Evolutionary conservation across 768 basidiomycete genomes (phyloP).

Genomic region (Russula foetens): DNA sequence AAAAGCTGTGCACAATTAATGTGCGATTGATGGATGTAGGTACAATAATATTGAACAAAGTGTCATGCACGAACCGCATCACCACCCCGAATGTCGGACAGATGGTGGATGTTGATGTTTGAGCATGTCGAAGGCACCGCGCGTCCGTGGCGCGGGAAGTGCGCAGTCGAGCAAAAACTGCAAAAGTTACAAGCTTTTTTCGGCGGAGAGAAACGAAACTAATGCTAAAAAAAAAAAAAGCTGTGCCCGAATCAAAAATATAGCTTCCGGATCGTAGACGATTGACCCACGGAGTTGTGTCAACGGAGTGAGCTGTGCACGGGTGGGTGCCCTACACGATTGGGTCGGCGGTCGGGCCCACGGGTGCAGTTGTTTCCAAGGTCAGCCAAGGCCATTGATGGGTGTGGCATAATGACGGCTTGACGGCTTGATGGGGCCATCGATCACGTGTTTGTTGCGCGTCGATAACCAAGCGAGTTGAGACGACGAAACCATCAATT

Average conservation of each 20-base stretch:
- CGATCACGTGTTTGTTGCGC: conserved; percentile 2
- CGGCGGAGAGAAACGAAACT: too few relatives aligned
- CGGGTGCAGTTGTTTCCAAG: too few relatives aligned
- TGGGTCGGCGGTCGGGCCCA: not conserved
- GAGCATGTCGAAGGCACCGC: not conserved
- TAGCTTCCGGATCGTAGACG: not conserved
- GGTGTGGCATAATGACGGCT: too few relatives aligned
- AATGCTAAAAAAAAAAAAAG: not conserved
- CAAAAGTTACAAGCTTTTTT: too few relatives aligned
- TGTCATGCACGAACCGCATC: not conserved
- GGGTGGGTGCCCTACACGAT: not conserved
- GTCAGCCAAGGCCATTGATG: too few relatives aligned
- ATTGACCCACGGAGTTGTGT: not conserved
- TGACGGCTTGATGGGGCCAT: too few relatives aligned
- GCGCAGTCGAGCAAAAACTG: not conserved
- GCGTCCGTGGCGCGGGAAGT: not conserved
- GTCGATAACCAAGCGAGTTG: not conserved
- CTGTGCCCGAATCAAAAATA: not conserved
- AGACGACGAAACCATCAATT: not conserved
- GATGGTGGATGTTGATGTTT: not conserved
- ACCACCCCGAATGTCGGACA: conserved; percentile 11
- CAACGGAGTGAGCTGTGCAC: not conserved
- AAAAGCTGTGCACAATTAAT: not conserved
- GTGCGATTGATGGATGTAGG: not conserved
- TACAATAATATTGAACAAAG: not conserved